Base-by-base conservation (phyloP, 2,329 filamentous ascomycete genomes). In the Didymellaceae sp. region DNA sequence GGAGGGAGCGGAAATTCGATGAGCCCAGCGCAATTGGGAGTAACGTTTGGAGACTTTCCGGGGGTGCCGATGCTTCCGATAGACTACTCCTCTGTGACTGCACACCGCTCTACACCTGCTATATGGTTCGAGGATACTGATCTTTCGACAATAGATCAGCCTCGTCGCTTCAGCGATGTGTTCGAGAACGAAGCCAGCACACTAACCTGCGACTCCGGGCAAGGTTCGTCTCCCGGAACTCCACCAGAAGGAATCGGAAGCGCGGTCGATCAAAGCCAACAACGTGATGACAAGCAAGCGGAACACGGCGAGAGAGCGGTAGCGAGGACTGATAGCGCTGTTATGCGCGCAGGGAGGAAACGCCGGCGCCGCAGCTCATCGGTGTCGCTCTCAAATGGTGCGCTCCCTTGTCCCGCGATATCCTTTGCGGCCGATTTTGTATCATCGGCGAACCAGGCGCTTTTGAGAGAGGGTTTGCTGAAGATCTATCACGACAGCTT, bases 401-500 rank as follows among this genome's bases (percentile, higher is more conserved):
- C 49, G 47, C 52, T 54, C 35, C 57, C 55, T 48, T 62, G 50
- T 35, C 55, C 61, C 48, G 35, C 58, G 11, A 46, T 61, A 43
- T 62, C 61, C 14, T 54, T 64, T 35, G 52, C 60, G 21, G 60
- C 66, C 52, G 62, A 69, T 40, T 61, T 74, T 14, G 59, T 72
- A 4, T 65, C 61, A 16, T 62, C 69, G 28, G 69, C 63, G 37
- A 73, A 73, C 42, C 75, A 69, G 22, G 66, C 65, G 6, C 65
- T 77, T 20, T 74, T 81, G 46, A 75, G 75, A 1, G 71, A 77
- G 31, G 74, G 67, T 11, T 66, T 82, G 14, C 65, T 82, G 41
- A 74, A 73, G 34, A 77, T 82, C 25, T 83, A 82, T 59, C 80
- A 82, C 55, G 79, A 82, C 54, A 80, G 79, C 22, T 72, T 82